Conservation (phyloP, 2,329 filamentous ascomycete genomes). For the Aspergillus viridinutans region DNA sequence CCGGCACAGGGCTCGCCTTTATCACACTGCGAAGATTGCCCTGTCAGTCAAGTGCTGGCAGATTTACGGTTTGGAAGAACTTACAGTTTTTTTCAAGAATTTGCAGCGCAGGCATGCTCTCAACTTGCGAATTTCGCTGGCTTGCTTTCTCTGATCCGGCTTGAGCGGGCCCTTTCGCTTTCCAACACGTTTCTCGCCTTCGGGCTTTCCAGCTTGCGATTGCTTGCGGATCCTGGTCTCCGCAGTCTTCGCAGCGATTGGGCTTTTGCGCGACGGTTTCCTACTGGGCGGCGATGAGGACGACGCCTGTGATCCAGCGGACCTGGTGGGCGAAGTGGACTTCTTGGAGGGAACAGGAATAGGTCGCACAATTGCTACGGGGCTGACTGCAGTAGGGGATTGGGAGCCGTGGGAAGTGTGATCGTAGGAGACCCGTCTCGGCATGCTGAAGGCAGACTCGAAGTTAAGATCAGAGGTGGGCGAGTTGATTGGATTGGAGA, state of each 20-base stretch:
- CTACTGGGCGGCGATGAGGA: constrained; percentile 63
- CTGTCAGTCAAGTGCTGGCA: not conserved
- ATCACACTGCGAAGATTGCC: constrained; percentile 57
- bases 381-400: constrained; percentile 55
- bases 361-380: constrained; percentile 63
- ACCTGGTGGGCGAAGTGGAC: constrained; percentile 54
- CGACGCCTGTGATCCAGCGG: constrained; percentile 59
- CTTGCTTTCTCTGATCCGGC: constrained; percentile 92
- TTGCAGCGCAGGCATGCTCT: constrained; percentile 93
- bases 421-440: constrained; percentile 38
- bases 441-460: constrained; percentile 50
- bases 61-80: constrained; percentile 3
- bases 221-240: constrained; percentile 79
- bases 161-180: constrained; percentile 83
- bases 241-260: constrained; percentile 71
- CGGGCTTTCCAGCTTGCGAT: constrained; percentile 71
- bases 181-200: constrained; percentile 89
- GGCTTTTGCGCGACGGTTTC: constrained; percentile 66
- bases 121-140: constrained; percentile 92
- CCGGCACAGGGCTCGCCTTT: constrained; percentile 95
- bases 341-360: constrained; percentile 51
- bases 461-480: constrained; percentile 73
- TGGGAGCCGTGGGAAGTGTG: constrained; percentile 41
- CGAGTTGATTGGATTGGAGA: constrained; percentile 75
- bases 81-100: constrained; percentile 89